Evolutionary conservation across 257 asterid genomes (phyloP).

Genomic region (Leonotis leonurus): DNA sequence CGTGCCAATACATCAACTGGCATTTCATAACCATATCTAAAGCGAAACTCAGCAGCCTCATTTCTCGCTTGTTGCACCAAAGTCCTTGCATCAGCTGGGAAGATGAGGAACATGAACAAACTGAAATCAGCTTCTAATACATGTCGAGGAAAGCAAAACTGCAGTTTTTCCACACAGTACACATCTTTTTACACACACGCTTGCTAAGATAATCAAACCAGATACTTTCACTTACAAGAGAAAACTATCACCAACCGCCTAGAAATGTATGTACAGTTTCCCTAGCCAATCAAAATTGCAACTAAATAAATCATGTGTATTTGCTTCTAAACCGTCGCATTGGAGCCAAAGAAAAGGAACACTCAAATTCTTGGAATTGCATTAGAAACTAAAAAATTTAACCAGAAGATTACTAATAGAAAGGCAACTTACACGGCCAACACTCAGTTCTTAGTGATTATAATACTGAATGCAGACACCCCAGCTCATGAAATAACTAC

Average conservation of each 20-base stretch:
- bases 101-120: too few relatives aligned
- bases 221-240: too few relatives aligned
- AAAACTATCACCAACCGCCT: too few relatives aligned
- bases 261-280: too few relatives aligned
- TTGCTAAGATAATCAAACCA: too few relatives aligned
- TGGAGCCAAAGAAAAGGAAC: neutral
- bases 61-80: conserved; percentile 96
- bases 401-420: neutral
- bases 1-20: conserved; percentile 85
- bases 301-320: neutral
- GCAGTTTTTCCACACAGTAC: too few relatives aligned
- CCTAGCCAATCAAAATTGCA: neutral
- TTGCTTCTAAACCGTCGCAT: neutral
- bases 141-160: too few relatives aligned
- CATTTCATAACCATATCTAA: conserved; percentile 91
- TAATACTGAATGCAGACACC: neutral
- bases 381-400: neutral
- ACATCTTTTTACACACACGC: too few relatives aligned
- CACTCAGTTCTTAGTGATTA: neutral
- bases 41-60: conserved; percentile 96
- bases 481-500: neutral
- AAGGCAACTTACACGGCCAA: neutral
- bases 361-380: neutral
- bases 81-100: conserved; percentile 92
- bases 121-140: too few relatives aligned